phyloP scores from a whole-genome alignment of 2,329 filamentous ascomycete genomes.

The Trichoderma endophyticum region DNA sequence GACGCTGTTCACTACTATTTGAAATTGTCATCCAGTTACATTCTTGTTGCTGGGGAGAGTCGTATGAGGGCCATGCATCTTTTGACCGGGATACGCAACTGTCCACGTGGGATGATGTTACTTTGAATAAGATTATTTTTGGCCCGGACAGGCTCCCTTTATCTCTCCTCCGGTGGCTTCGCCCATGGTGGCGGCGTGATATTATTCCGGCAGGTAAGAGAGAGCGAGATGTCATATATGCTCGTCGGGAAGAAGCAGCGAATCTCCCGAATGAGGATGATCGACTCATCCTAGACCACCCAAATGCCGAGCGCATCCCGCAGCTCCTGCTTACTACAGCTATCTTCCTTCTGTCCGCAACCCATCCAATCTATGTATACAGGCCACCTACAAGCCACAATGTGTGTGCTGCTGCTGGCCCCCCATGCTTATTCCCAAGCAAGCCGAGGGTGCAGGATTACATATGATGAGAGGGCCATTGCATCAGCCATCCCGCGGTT shows the following conservation, averaged over 20 bases:
- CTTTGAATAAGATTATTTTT: background rate
- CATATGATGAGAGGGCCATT: background rate
- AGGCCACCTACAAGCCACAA: background rate
- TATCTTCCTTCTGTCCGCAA: background rate
- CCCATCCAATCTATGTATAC: background rate
- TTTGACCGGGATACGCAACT: background rate
- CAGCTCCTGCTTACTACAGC: background rate
- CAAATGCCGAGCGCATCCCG: background rate
- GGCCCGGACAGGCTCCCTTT: background rate
- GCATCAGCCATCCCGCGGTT: background rate
- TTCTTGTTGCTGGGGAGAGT: background rate
- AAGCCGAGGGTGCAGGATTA: background rate
- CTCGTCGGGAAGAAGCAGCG: background rate
- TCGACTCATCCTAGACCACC: background rate
- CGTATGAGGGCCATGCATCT: background rate
- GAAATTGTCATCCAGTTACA: background rate
- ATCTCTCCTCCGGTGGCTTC: background rate
- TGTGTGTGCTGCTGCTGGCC: background rate
- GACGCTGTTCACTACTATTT: background rate
- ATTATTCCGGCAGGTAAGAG: background rate
- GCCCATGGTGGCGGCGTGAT: background rate
- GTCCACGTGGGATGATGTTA: constrained; percentile 11
- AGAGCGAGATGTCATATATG: background rate
- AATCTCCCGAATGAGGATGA: background rate
- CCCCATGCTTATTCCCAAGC: background rate